phyloP scores from a whole-genome alignment of 164 flowering plant species.

The Magnolia changhungtana region DNA sequence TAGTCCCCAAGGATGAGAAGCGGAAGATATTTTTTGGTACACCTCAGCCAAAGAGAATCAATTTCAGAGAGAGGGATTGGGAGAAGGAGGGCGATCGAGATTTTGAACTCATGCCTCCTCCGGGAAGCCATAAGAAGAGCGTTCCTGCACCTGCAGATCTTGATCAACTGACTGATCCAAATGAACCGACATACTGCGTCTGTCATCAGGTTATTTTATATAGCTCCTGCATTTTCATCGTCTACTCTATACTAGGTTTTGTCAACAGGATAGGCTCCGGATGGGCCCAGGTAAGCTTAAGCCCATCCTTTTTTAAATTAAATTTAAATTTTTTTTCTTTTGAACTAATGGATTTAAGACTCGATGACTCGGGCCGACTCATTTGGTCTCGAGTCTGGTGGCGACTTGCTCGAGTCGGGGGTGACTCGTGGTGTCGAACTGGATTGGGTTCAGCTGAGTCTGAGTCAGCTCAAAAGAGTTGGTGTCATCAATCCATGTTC shows the following conservation, averaged over 20 bases:
- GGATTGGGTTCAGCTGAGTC: not conserved
- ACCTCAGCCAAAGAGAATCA: slow-evolving; percentile 71
- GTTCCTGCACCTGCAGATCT: slow-evolving; percentile 62
- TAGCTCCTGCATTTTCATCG: not conserved
- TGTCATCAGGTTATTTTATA: slow-evolving; percentile 76
- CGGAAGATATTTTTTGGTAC: slow-evolving; percentile 55
- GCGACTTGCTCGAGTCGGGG: not conserved
- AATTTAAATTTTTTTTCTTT: not conserved
- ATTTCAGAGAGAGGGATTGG: slow-evolving; percentile 82
- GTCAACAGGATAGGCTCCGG: not conserved
- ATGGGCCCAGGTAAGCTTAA: not conserved
- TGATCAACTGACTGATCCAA: slow-evolving; percentile 96
- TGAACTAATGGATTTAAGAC: not conserved
- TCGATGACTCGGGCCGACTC: not conserved
- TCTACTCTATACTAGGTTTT: not conserved
- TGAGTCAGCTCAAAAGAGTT: too few relatives aligned
- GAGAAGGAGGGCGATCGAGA: slow-evolving; percentile 91
- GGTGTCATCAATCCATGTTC: too few relatives aligned
- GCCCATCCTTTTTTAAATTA: too few relatives aligned
- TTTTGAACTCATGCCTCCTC: slow-evolving; percentile 99
- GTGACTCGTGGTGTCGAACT: not conserved
- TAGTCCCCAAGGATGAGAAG: slow-evolving; percentile 72
- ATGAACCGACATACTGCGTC: slow-evolving; percentile 97
- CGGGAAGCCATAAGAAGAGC: slow-evolving; percentile 82
- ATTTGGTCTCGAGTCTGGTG: not conserved